These are phyloP conservation scores for Vanderwaltozyma yarrowii DNA, from an alignment of 805 yeast species.

Conservation along the genomic window DNA sequence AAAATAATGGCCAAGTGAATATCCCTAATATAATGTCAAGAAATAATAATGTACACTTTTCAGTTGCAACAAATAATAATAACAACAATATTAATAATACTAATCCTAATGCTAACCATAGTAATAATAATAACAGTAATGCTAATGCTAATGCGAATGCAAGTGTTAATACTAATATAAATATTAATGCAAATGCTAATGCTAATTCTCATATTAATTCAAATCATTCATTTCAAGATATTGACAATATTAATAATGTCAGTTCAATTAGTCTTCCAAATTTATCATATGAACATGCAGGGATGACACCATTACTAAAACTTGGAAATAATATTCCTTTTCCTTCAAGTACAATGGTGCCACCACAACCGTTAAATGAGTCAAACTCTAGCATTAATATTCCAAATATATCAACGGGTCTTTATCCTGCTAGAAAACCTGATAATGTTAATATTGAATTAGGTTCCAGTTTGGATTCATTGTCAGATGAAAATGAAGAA, in stretches of 20 bases:
- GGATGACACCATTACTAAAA: conserved; percentile 7
- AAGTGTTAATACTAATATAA: too few species aligned
- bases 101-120: too few species aligned
- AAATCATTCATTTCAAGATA: background rate
- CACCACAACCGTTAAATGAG: background rate
- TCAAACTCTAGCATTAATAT: too few species aligned
- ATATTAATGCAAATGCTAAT: too few species aligned
- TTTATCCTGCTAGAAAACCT: background rate
- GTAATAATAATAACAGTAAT: too few species aligned
- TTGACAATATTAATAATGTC: background rate
- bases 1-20: background rate
- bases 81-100: too few species aligned
- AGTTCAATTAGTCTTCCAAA: conserved; percentile 14
- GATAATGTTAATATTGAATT: background rate
- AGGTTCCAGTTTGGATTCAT: background rate
- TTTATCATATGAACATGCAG: conserved; percentile 13
- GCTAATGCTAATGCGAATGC: too few species aligned
- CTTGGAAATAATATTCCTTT: background rate
- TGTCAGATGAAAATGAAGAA: conserved; percentile 9
- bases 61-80: background rate
- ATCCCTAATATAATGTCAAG: background rate
- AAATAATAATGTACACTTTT: background rate
- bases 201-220: background rate
- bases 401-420: too few species aligned
- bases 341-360: background rate